phyloP scores from a whole-genome alignment of 371 early-diverging fungal species.

The Entomophthora muscae region DNA sequence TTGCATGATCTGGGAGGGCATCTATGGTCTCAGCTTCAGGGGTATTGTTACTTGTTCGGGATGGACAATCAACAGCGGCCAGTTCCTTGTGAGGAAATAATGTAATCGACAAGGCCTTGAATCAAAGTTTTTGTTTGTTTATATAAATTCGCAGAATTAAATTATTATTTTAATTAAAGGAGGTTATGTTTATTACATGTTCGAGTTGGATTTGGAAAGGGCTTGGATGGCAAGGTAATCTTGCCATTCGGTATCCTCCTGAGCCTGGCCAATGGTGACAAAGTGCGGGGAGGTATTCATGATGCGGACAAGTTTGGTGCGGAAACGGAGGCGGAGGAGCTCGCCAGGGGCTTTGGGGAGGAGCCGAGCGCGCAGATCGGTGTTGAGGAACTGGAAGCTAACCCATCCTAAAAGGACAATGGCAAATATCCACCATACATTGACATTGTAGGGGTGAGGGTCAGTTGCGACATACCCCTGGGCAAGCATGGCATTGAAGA shows the following conservation, averaged over 20 bases:
- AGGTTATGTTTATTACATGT: too few relatives aligned
- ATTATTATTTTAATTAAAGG: too few relatives aligned
- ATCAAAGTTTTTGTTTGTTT: too few relatives aligned
- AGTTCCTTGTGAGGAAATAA: too few relatives aligned
- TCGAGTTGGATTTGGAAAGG: too few relatives aligned
- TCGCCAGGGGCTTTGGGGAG: slow-evolving; percentile 14
- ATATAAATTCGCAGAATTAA: too few relatives aligned
- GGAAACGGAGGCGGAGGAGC: slow-evolving; percentile 13
- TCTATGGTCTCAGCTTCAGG: too few relatives aligned
- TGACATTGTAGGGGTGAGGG: slow-evolving; percentile 11
- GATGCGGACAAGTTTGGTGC: slow-evolving; percentile 14
- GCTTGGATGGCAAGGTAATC: too few relatives aligned
- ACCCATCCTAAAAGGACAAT: slow-evolving; percentile 14
- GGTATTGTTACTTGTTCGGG: too few relatives aligned
- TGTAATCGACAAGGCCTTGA: too few relatives aligned
- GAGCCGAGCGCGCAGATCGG: slow-evolving; percentile 15
- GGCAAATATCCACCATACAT: slow-evolving; percentile 17
- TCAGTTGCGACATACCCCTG: slow-evolving; percentile 10
- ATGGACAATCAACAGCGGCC: too few relatives aligned
- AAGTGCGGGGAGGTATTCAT: slow-evolving; percentile 8
- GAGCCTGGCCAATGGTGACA: slow-evolving; percentile 10
- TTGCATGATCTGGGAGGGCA: too few relatives aligned
- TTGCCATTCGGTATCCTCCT: slow-evolving; percentile 17
- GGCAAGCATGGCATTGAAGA: slow-evolving; percentile 21
- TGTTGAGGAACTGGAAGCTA: slow-evolving; percentile 13